phyloP scores from a whole-genome alignment of 768 basidiomycete genomes.

The Trametes punicea region DNA sequence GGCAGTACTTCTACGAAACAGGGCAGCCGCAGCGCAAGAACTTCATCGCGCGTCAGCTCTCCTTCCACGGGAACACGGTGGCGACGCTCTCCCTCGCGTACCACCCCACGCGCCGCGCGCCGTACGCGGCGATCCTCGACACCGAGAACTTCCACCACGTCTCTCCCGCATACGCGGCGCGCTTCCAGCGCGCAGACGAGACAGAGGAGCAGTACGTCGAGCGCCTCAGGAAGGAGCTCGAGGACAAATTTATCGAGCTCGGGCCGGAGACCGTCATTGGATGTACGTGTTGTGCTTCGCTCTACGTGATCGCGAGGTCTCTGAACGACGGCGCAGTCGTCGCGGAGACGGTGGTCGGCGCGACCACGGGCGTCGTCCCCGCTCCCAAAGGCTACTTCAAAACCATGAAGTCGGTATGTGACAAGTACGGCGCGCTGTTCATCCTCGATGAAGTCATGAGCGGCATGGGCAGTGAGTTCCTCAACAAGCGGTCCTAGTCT shows the following conservation, averaged over 20 bases:
- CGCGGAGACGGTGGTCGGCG: constrained; percentile 86
- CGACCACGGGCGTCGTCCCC: constrained; percentile 71
- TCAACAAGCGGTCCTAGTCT: no score
- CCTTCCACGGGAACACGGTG: constrained; percentile 85
- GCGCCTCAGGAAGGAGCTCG: constrained; percentile 74
- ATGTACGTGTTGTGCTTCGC: constrained; percentile 45
- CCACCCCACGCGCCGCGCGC: constrained; percentile 64
- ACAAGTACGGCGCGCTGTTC: constrained; percentile 68
- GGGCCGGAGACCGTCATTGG: constrained; percentile 81
- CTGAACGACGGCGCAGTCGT: constrained; percentile 48
- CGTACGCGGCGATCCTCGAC: constrained; percentile 66
- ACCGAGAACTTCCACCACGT: constrained; percentile 74
- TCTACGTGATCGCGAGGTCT: background rate
- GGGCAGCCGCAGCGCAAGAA: constrained; percentile 69
- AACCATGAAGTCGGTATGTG: constrained; percentile 80
- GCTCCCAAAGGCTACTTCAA: constrained; percentile 84
- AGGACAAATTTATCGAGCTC: constrained; percentile 79
- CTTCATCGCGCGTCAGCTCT: constrained; percentile 74
- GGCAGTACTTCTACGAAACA: constrained; percentile 70
- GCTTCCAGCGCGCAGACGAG: constrained; percentile 70
- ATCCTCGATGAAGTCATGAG: constrained; percentile 93
- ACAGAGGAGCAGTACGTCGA: constrained; percentile 78
- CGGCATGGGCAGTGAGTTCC: constrained; percentile 77
- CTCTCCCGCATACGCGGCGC: constrained; percentile 80
- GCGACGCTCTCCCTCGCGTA: constrained; percentile 64